Percentiles rank a stretch among this genome's conserved stretches.
These are phyloP conservation scores for Cystobasidium onofrii DNA, from an alignment of 768 basidiomycete genomes.

Conservation along the genomic window DNA sequence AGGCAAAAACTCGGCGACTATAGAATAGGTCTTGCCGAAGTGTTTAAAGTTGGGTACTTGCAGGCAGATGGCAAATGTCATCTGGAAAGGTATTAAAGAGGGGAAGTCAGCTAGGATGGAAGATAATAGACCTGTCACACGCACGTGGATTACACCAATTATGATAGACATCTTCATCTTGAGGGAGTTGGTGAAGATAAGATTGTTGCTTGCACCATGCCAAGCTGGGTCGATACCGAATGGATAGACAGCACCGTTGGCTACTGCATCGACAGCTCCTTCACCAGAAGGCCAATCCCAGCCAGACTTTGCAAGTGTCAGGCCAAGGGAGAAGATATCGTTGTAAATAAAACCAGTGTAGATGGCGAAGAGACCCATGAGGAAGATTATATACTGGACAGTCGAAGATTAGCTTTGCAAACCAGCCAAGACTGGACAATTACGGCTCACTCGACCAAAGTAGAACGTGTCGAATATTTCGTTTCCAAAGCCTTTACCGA, in stretches of 20 bases:
- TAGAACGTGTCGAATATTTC: slow-evolving; percentile 79
- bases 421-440: not conserved
- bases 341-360: slow-evolving; percentile 98
- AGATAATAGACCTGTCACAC: slow-evolving; percentile 45
- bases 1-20: slow-evolving; percentile 91
- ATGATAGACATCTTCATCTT: slow-evolving; percentile 99
- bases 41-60: slow-evolving; percentile 91
- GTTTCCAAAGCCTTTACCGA: slow-evolving; percentile 53
- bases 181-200: slow-evolving; percentile 95
- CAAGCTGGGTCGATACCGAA: slow-evolving; percentile 92
- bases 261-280: slow-evolving; percentile 48
- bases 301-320: slow-evolving; percentile 77
- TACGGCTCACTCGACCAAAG: slow-evolving; percentile 60
- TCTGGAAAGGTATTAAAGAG: slow-evolving; percentile 54
- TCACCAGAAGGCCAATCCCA: slow-evolving; percentile 64
- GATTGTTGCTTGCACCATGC: slow-evolving; percentile 82
- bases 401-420: not conserved
- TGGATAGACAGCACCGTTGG: slow-evolving; percentile 69
- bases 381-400: slow-evolving; percentile 71
- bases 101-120: not conserved
- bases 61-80: slow-evolving; percentile 95
- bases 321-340: slow-evolving; percentile 86
- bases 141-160: slow-evolving; percentile 88
- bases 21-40: slow-evolving; percentile 76
- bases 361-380: slow-evolving; percentile 96